A percentile compares a stretch with the other conserved stretches of the same genome.
Conservation (phyloP, 306 rosid species). For the Glycine soja region DNA sequence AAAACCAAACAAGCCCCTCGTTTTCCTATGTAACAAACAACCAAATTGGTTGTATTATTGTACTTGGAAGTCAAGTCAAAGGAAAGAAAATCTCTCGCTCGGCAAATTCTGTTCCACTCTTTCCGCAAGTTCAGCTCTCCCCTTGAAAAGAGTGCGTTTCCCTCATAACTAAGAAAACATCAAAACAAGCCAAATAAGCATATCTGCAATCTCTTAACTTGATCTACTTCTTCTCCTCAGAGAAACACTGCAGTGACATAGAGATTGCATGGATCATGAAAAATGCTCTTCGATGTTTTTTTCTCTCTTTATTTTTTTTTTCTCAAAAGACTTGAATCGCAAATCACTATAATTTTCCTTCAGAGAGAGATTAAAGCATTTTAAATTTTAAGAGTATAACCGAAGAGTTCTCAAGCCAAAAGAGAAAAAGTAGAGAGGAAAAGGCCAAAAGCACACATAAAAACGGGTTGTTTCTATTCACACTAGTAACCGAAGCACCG, state of each 20-base stretch:
- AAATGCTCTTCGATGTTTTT: no score
- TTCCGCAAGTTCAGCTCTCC: conserved; percentile 46
- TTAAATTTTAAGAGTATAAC: conserved; percentile 46
- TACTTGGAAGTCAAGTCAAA: conserved; percentile 47
- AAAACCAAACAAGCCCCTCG: conserved; percentile 29
- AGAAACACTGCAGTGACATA: conserved; percentile 41
- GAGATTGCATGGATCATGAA: conserved; percentile 43
- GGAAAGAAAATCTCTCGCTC: conserved; percentile 3
- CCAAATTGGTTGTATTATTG: conserved; percentile 15
- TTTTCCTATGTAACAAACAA: conserved; percentile 36
- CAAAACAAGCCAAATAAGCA: conserved; percentile 15
- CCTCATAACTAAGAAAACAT: conserved; percentile 20
- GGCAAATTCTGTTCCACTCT: conserved; percentile 40
- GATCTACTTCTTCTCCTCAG: conserved; percentile 40
- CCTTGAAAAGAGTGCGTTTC: conserved; percentile 35
- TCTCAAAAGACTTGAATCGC: conserved; percentile 42
- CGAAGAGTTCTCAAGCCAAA: conserved; percentile 17
- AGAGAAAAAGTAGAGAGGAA: conserved; percentile 21
- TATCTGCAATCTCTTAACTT: conserved; percentile 39
- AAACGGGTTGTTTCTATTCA: conserved; percentile 34
- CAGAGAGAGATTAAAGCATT: conserved; percentile 33
- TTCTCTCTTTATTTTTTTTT: background rate
- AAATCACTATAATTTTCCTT: background rate
- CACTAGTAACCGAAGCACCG: background rate
- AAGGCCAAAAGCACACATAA: background rate